Conservation (phyloP, 331 rosid genomes). For the Stylosanthes scabra region DNA sequence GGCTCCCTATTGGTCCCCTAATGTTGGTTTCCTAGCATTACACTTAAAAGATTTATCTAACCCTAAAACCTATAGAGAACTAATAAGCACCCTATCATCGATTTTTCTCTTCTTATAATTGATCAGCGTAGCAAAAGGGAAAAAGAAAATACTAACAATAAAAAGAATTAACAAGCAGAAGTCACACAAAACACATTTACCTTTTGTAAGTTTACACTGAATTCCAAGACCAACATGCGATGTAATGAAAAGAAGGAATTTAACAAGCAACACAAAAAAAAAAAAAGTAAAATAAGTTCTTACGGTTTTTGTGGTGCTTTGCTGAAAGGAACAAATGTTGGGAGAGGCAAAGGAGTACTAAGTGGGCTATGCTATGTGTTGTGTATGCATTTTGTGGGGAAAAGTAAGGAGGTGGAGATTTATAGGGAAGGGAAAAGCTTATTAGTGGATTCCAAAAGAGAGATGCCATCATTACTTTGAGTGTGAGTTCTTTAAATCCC, state of each 20-base stretch:
- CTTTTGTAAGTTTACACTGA: neutral
- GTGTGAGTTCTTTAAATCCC: slow-evolving; percentile 1
- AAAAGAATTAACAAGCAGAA: neutral
- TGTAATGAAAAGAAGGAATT: slow-evolving; percentile 19
- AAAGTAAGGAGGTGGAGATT: slow-evolving; percentile 6
- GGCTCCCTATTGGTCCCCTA: no score
- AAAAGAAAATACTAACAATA: neutral
- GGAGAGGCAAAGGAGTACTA: neutral
- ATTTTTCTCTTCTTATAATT: neutral
- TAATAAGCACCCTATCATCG: neutral
- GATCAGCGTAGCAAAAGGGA: neutral
- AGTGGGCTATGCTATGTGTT: neutral
- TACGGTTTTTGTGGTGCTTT: slow-evolving; percentile 26
- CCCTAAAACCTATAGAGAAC: neutral
- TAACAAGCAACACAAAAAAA: slow-evolving; percentile 20
- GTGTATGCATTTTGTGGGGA: slow-evolving; percentile 1
- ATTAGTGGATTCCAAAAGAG: slow-evolving; percentile 45
- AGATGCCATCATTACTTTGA: slow-evolving; percentile 40
- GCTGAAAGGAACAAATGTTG: neutral
- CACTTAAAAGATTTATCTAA: no score
- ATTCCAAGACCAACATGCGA: neutral
- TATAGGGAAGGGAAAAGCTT: slow-evolving; percentile 24
- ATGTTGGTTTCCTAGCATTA: no score
- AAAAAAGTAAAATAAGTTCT: neutral
- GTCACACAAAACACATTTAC: neutral